Percentiles rank a stretch among this genome's conserved stretches.
Conservation (phyloP, 306 rosid species). For the Glycyrrhiza uralensis region DNA sequence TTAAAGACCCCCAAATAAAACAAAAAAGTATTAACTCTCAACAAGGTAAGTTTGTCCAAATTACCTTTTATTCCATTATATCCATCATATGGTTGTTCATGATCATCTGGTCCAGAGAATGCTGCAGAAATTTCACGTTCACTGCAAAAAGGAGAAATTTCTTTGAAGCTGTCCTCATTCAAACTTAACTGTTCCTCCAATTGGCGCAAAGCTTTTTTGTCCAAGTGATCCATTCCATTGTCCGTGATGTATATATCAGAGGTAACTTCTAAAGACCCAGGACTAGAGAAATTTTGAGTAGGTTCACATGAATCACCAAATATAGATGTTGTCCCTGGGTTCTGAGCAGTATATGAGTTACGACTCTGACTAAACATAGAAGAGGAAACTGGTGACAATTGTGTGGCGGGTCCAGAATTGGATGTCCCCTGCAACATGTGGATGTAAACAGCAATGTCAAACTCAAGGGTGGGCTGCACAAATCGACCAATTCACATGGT, state of each 20-base stretch:
- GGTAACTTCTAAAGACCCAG: constrained; percentile 63
- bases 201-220: constrained; percentile 52
- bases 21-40: neutral
- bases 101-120: constrained; percentile 41
- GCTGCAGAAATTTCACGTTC: constrained; percentile 24
- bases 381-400: constrained; percentile 43
- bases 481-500: constrained; percentile 14
- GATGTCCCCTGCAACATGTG: constrained; percentile 59
- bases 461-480: neutral
- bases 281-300: constrained; percentile 59
- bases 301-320: constrained; percentile 50
- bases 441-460: constrained; percentile 13
- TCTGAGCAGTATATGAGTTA: constrained; percentile 36
- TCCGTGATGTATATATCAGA: constrained; percentile 42
- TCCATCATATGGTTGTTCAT: constrained; percentile 40
- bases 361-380: constrained; percentile 43
- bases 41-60: constrained; percentile 5
- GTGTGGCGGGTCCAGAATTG: constrained; percentile 42
- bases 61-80: constrained; percentile 52
- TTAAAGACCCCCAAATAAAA: neutral
- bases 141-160: constrained; percentile 25
- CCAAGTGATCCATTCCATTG: constrained; percentile 35
- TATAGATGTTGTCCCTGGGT: constrained; percentile 42
- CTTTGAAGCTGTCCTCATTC: constrained; percentile 48
- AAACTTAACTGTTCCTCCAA: constrained; percentile 77